phyloP scores from a whole-genome alignment of 1,139 yeast genomes.

The Kodamaea derodonti region DNA sequence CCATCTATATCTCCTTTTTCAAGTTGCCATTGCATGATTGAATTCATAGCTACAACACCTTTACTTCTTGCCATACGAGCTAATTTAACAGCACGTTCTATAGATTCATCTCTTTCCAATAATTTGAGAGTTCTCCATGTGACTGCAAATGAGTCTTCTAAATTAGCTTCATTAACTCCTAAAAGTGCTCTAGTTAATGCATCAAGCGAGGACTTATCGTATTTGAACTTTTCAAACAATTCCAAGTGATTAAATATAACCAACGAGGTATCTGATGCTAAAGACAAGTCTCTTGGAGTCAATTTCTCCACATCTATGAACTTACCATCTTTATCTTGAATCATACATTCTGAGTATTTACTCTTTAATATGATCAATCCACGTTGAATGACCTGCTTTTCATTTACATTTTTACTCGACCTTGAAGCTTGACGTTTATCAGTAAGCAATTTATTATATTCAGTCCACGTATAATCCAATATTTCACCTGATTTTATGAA shows the following conservation, averaged over 20 bases:
- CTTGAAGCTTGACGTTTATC: not conserved
- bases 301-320: slow-evolving; percentile 16
- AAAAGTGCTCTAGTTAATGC: slow-evolving; percentile 47
- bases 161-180: slow-evolving; percentile 54
- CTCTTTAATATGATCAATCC: slow-evolving; percentile 18
- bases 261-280: slow-evolving; percentile 18
- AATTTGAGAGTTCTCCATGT: slow-evolving; percentile 51
- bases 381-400: slow-evolving; percentile 1
- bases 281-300: slow-evolving; percentile 21
- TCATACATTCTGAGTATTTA: slow-evolving; percentile 17
- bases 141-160: slow-evolving; percentile 54
- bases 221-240: slow-evolving; percentile 18
- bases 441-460: slow-evolving; percentile 10
- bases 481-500: slow-evolving; percentile 29
- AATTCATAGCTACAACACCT: slow-evolving; percentile 62
- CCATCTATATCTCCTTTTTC: slow-evolving; percentile 33
- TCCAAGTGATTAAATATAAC: slow-evolving; percentile 29
- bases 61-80: slow-evolving; percentile 44
- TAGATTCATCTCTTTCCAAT: slow-evolving; percentile 41
- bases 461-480: slow-evolving; percentile 15
- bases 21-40: slow-evolving; percentile 48
- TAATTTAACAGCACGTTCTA: slow-evolving; percentile 51
- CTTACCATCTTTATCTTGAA: slow-evolving; percentile 20
- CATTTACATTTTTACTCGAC: slow-evolving; percentile 1
- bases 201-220: slow-evolving; percentile 33